A percentile compares a stretch with the other conserved stretches of the same genome.
Evolutionary conservation across 2,329 filamentous ascomycete genomes (phyloP).

Genomic region (Calonectria honghensis): DNA sequence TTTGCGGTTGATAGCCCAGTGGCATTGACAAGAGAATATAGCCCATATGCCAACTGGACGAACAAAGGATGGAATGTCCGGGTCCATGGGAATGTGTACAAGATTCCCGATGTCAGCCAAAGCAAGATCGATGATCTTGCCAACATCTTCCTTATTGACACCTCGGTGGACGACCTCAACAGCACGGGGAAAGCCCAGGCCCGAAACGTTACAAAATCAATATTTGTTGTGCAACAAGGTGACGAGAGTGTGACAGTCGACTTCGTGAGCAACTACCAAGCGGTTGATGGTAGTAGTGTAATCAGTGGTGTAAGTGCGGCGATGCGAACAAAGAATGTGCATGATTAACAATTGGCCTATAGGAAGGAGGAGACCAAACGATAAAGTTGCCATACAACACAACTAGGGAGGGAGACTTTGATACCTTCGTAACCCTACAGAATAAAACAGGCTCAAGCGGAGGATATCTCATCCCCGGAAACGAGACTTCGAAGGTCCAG

Average conservation of each 20-base stretch:
- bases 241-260: constrained; percentile 78
- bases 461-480: constrained; percentile 75
- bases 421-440: constrained; percentile 79
- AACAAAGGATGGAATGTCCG: constrained; percentile 85
- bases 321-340: no score
- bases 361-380: constrained; percentile 76
- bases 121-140: constrained; percentile 80
- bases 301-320: constrained; percentile 62
- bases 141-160: constrained; percentile 81
- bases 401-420: constrained; percentile 82
- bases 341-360: constrained; percentile 30
- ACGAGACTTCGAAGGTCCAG: constrained; percentile 79
- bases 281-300: constrained; percentile 73
- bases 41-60: constrained; percentile 86
- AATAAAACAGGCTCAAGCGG: constrained; percentile 71
- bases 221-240: constrained; percentile 84
- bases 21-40: constrained; percentile 45
- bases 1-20: not conserved
- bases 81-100: constrained; percentile 88
- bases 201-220: constrained; percentile 82
- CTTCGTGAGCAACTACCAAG: constrained; percentile 67
- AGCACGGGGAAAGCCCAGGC: constrained; percentile 78
- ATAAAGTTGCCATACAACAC: constrained; percentile 80
- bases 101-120: constrained; percentile 81
- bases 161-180: constrained; percentile 75